Evolutionary conservation across 768 basidiomycete genomes (phyloP).

Genomic region (Lactarius sp.): DNA sequence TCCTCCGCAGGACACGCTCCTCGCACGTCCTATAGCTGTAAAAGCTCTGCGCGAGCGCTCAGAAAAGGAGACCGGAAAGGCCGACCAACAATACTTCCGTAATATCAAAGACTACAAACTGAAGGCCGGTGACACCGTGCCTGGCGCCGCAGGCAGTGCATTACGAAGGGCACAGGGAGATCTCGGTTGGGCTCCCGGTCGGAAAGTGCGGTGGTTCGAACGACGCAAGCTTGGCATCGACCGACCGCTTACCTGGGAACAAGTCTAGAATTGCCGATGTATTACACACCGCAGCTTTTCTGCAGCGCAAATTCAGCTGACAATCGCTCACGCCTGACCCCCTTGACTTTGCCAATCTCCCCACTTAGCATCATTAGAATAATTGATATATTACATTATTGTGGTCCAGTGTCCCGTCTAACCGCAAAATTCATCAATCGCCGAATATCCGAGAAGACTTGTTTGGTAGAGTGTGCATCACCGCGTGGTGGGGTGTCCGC

Average conservation of each 20-base stretch:
- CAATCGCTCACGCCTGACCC: neutral
- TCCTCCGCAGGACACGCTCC: conserved; percentile 18
- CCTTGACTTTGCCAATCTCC: neutral
- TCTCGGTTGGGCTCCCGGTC: conserved; percentile 24
- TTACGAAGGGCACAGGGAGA: conserved; percentile 20
- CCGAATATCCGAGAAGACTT: conserved; percentile 85
- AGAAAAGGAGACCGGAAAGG: conserved; percentile 8
- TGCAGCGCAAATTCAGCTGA: neutral
- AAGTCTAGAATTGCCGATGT: conserved; percentile 5
- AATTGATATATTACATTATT: conserved; percentile 9
- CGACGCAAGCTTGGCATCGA: conserved; percentile 25
- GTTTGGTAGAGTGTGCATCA: conserved; percentile 45
- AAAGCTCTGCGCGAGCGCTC: conserved; percentile 19
- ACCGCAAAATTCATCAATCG: conserved; percentile 88
- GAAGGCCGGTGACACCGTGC: conserved; percentile 26
- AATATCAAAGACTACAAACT: conserved; percentile 25
- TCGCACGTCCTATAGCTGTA: conserved; percentile 24
- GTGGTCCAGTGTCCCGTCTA: conserved; percentile 55
- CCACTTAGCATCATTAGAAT: neutral
- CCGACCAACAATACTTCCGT: conserved; percentile 24
- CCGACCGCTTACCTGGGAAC: conserved; percentile 23
- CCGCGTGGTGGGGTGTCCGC: conserved; percentile 43
- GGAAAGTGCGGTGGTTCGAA: conserved; percentile 24
- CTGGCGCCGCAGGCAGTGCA: conserved; percentile 22
- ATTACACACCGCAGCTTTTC: neutral